phyloP scores from a whole-genome alignment of 176 grass and related monocot genomes.

The Cocos nucifera region DNA sequence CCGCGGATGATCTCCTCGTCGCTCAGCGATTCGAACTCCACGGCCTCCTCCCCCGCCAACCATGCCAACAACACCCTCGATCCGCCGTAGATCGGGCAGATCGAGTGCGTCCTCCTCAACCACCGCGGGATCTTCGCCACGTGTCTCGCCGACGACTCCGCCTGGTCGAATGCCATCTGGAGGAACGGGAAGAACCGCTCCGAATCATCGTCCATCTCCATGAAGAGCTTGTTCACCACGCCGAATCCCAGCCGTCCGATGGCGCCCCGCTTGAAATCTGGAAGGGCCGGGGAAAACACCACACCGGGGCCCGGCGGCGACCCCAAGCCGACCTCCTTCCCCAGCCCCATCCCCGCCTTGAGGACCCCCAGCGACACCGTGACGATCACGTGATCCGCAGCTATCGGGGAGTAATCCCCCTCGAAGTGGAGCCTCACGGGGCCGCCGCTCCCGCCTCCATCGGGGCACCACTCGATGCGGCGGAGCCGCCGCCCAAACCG shows the following conservation, averaged over 20 bases:
- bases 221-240: slow-evolving; percentile 69
- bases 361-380: slow-evolving; percentile 82
- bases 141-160: slow-evolving; percentile 1
- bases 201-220: slow-evolving; percentile 36
- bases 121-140: slow-evolving; percentile 54
- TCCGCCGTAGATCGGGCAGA: slow-evolving; percentile 47
- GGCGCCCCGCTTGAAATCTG: slow-evolving; percentile 54
- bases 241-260: slow-evolving; percentile 67
- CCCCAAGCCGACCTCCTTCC: slow-evolving; percentile 6
- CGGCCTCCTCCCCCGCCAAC: slow-evolving; percentile 70
- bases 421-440: slow-evolving; percentile 56
- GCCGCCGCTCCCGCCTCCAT: not conserved
- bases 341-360: slow-evolving; percentile 39
- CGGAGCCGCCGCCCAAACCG: slow-evolving; percentile 32
- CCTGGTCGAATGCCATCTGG: slow-evolving; percentile 34
- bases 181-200: slow-evolving; percentile 34
- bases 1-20: slow-evolving; percentile 52
- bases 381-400: slow-evolving; percentile 60
- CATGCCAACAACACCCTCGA: slow-evolving; percentile 65
- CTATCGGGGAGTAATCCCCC: slow-evolving; percentile 15
- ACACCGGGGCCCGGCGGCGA: slow-evolving; percentile 13
- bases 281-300: slow-evolving; percentile 61
- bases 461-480: slow-evolving; percentile 47
- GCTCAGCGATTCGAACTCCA: slow-evolving; percentile 56
- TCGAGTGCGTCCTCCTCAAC: slow-evolving; percentile 60